Conservation (phyloP, 2,329 filamentous ascomycete species). For the Aspergillus ustus region DNA sequence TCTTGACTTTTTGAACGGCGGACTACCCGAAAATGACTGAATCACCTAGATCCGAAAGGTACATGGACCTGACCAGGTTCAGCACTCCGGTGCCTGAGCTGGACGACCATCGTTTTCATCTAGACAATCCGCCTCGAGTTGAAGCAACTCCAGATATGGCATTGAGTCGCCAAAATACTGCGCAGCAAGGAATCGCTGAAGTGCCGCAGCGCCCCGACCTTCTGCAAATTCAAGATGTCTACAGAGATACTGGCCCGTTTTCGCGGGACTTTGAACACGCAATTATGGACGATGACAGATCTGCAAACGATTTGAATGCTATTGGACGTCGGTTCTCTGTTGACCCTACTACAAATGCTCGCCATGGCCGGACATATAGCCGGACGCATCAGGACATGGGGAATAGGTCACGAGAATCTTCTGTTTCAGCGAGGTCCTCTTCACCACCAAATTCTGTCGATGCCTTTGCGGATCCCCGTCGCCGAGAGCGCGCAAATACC, state of each 20-base stretch:
- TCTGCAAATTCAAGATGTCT: slow-evolving; percentile 53
- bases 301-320: slow-evolving; percentile 39
- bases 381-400: slow-evolving; percentile 44
- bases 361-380: slow-evolving; percentile 40
- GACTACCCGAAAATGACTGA: slow-evolving; percentile 49
- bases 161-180: slow-evolving; percentile 40
- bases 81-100: slow-evolving; percentile 69
- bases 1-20: not conserved
- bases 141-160: slow-evolving; percentile 44
- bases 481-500: slow-evolving; percentile 75
- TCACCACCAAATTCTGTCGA: slow-evolving; percentile 98
- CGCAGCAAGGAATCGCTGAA: slow-evolving; percentile 54
- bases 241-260: slow-evolving; percentile 50
- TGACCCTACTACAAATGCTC: slow-evolving; percentile 46
- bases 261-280: slow-evolving; percentile 87
- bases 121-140: slow-evolving; percentile 40
- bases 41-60: slow-evolving; percentile 67
- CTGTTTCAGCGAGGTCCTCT: slow-evolving; percentile 66
- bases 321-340: slow-evolving; percentile 45
- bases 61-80: slow-evolving; percentile 62
- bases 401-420: slow-evolving; percentile 53
- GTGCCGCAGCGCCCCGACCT: slow-evolving; percentile 54
- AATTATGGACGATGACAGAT: slow-evolving; percentile 73
- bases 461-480: slow-evolving; percentile 89
- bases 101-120: slow-evolving; percentile 76